Base-by-base conservation (phyloP, 306 rosid species). In the Sicyos baderoa region DNA sequence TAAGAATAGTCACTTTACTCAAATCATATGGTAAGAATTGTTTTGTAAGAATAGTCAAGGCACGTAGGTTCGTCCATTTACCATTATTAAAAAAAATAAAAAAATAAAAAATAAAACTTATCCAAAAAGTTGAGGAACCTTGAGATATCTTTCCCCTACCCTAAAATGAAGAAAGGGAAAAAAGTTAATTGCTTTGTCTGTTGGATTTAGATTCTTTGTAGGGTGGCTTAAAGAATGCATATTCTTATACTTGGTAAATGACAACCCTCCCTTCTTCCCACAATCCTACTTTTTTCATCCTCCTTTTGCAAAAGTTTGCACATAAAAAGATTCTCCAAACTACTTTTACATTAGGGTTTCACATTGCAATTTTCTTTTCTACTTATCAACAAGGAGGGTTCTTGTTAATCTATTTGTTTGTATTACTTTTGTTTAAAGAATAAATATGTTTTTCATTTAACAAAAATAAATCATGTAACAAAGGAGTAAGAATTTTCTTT, bases 201-300 rank as follows among this genome's bases (percentile, higher is more conserved):
- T 71, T 63, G 53, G 63, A 44, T 77, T 23, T 69, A 79, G 83
- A 83, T 83, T 86, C 91, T 76, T 79, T 81, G 44, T 54, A n/a
- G 53, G 35, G 37, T 40, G 50, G 65, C 23, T 32, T 49, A 37
- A 32, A 58, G 67, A 69, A 69, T 69, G 73, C 45, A 69, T 69
- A 53, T 69, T 69, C 73, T 51, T 69, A 29, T 51, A 10, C 29
- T 64, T 4, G 1, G 1, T 35, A 64, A 64, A 64, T 23, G 53
- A 44, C 70, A 42, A 18, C 53, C 52, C 70, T 23, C n/a, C 27
- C 49, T 35, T 62, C 23, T 4, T 59, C 19, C 13, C 35, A 59
- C 22, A 54, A 21, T 16, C 35, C 25, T 21, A 12, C 54, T 5
- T 45, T 66, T 64, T 50, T 40, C 53, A 6, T 15, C 19, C 7